Base-by-base conservation (phyloP, 345 rosid genomes). In the Salix suchowensis region DNA sequence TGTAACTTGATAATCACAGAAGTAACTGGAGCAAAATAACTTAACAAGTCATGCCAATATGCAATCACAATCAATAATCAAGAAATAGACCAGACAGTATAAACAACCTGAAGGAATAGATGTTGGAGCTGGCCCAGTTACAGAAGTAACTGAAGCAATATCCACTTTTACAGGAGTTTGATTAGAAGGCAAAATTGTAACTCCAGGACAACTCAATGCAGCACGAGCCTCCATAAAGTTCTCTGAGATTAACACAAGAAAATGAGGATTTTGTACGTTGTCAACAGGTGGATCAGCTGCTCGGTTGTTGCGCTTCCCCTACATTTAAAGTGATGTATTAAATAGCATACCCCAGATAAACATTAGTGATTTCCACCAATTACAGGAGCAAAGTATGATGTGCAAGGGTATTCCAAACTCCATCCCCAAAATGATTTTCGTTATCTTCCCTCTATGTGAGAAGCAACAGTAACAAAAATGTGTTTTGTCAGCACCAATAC, bases 211-310 rank as follows among this genome's bases (percentile, higher is more conserved):
- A 85, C 93, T 91, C 78, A 96, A 87, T 84, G 97, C 92, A 81
- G 92, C 86, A 80, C 91, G 87, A 65, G 98, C 99, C 88, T 93
- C 98, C 88, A 89, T 83, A 85, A 96, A 96, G 75, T 84, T 90
- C 75, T 92, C 97, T 19, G 99, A 90, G 82, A 96, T 91, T 54
- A 96, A 85, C 79, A 91, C 87, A 84, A 96, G 98, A 85, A 82
- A 90, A 67, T 89, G 93, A 70, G 97, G 80, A 75, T 90, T 93
- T 87, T 89, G 91, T 67, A 75, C 79, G 58, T 81, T 83, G 83
- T 93, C 96, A 78, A 92, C 77, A 23, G 87, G 81, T 80, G 93
- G 89, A 85, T 96, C 99, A 30, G 79, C 86, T 70, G 86, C 84
- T 81, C 88, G 85, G 42, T 87, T 84, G 77, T 83, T 90, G 82